Evolutionary conservation across 2,329 filamentous ascomycete genomes (phyloP).

Genomic region (Mycosphaerella arachidis): DNA sequence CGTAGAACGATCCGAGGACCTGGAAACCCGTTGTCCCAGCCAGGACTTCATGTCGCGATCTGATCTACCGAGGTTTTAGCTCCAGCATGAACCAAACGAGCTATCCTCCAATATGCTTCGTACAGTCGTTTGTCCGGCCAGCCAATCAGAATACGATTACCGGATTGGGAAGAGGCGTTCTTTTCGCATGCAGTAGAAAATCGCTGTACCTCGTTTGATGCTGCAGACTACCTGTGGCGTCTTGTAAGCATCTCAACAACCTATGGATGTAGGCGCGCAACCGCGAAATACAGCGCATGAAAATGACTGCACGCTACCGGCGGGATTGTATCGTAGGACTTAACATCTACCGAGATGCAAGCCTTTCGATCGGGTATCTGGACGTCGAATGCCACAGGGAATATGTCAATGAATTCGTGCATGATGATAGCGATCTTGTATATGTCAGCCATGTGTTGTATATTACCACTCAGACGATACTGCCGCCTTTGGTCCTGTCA

Average conservation of each 20-base stretch:
- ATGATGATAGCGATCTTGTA: neutral
- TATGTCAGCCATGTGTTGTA: neutral
- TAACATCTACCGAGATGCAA: neutral
- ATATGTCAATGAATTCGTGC: neutral
- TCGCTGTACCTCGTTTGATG: neutral
- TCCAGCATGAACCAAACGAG: neutral
- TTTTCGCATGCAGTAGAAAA: neutral
- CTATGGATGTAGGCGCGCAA: too few species aligned
- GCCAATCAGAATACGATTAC: neutral
- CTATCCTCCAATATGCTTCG: neutral
- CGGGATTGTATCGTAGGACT: neutral
- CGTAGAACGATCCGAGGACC: neutral
- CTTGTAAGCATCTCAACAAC: neutral
- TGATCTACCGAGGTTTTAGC: neutral
- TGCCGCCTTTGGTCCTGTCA: neutral
- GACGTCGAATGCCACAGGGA: neutral
- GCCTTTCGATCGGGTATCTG: neutral
- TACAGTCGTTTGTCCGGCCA: neutral
- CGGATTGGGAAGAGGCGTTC: neutral
- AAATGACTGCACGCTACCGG: neutral
- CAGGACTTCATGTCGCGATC: neutral
- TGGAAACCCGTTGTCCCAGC: neutral
- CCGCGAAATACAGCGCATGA: neutral
- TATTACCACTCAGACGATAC: neutral
- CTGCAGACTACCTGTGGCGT: neutral